Conservation (phyloP, 768 basidiomycete genomes). For the Kwoniella dendrophila region DNA sequence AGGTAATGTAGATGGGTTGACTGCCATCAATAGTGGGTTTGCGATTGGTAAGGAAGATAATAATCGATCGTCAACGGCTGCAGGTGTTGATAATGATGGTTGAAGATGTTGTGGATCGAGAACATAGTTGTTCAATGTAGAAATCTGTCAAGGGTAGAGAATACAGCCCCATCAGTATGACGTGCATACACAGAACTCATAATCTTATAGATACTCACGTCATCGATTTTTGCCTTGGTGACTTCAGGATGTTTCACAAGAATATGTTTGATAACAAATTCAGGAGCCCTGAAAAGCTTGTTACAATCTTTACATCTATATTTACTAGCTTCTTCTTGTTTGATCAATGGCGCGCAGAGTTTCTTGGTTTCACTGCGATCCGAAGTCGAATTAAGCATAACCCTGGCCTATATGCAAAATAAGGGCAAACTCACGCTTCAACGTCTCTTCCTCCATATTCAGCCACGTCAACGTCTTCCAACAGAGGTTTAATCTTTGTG, state of each 20-base stretch:
- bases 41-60: conserved; percentile 41
- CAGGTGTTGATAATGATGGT: conserved; percentile 42
- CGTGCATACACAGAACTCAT: too few species aligned
- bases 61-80: conserved; percentile 51
- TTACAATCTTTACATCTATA: conserved; percentile 91
- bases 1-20: conserved; percentile 8
- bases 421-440: conserved; percentile 70
- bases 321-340: conserved; percentile 95
- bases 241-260: conserved; percentile 89
- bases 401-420: background rate
- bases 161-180: too few species aligned
- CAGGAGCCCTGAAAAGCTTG: conserved; percentile 95
- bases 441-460: conserved; percentile 86
- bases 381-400: background rate
- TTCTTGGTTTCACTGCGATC: conserved; percentile 73
- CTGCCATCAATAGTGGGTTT: conserved; percentile 9
- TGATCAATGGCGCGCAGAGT: conserved; percentile 75
- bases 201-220: too few species aligned
- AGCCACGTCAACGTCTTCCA: conserved; percentile 78
- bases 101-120: conserved; percentile 88
- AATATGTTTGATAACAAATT: conserved; percentile 97
- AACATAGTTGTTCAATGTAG: conserved; percentile 93
- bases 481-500: conserved; percentile 76
- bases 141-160: conserved; percentile 67
- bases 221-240: conserved; percentile 72